phyloP scores from a whole-genome alignment of 805 yeast genomes.

The Saturnispora silvae region DNA sequence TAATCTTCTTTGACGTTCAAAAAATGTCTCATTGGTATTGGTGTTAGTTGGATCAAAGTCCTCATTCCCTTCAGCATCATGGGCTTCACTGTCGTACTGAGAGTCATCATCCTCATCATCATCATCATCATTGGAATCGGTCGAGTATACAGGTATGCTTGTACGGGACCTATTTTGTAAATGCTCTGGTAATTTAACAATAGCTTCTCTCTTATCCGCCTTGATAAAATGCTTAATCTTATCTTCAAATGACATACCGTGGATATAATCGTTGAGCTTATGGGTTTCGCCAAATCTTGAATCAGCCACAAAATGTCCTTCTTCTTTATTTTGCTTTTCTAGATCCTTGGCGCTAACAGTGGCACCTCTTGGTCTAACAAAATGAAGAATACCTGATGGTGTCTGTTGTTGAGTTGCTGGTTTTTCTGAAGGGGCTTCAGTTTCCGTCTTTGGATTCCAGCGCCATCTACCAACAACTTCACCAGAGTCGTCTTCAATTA shows the following conservation, averaged over 20 bases:
- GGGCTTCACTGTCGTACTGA: constrained; percentile 16
- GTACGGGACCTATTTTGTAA: not conserved
- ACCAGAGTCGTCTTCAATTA: constrained; percentile 87
- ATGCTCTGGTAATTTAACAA: constrained; percentile 11
- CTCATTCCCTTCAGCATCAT: constrained; percentile 13
- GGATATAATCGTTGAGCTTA: not conserved
- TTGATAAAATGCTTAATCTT: constrained; percentile 19
- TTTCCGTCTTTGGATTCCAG: constrained; percentile 34
- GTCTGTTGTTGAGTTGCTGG: not conserved
- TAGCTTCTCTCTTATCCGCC: constrained; percentile 17
- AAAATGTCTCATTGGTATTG: constrained; percentile 20
- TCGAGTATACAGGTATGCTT: not conserved
- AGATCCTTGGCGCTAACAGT: constrained; percentile 5
- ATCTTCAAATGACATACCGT: constrained; percentile 17
- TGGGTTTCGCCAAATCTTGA: not conserved
- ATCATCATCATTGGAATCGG: constrained; percentile 10
- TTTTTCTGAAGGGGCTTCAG: not conserved
- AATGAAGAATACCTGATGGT: not conserved
- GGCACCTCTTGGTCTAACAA: constrained; percentile 6
- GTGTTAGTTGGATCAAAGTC: too few relatives aligned
- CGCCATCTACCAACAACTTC: constrained; percentile 78
- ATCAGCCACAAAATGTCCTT: too few relatives aligned
- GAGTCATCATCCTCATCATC: constrained; percentile 20
- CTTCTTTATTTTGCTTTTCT: constrained; percentile 5
- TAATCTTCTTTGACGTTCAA: constrained; percentile 22